Evolutionary conservation across 2,329 filamentous ascomycete genomes (phyloP).

Genomic region (Nigrospora oryzae): DNA sequence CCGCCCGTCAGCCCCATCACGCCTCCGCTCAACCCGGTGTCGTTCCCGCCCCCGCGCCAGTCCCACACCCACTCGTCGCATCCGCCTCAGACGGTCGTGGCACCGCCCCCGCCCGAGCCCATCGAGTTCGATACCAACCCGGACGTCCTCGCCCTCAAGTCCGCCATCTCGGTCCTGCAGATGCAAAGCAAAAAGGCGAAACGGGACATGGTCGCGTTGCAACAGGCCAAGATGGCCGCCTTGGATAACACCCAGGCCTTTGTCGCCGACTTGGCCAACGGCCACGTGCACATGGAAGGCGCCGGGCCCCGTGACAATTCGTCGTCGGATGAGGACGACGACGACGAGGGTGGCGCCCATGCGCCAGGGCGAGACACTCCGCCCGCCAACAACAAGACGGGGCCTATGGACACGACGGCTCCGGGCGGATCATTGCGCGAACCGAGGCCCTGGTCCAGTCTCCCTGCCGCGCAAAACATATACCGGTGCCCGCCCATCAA

Average conservation of each 20-base stretch:
- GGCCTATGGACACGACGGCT: background rate
- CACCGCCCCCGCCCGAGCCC: constrained; percentile 39
- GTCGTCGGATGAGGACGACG: constrained; percentile 5
- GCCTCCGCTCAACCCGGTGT: constrained; percentile 33
- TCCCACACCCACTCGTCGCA: constrained; percentile 16
- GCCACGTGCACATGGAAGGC: constrained; percentile 40
- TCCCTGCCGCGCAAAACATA: constrained; percentile 74
- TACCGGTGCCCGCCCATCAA: constrained; percentile 85
- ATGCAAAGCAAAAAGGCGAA: constrained; percentile 73
- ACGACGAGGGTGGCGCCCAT: background rate
- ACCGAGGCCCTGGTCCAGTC: constrained; percentile 43
- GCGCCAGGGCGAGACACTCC: background rate
- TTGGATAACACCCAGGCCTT: constrained; percentile 65
- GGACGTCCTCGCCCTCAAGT: constrained; percentile 79
- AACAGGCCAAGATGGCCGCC: constrained; percentile 62
- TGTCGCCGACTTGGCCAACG: constrained; percentile 55
- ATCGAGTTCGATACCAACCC: constrained; percentile 60
- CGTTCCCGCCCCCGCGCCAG: constrained; percentile 16
- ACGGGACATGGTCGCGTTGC: constrained; percentile 64
- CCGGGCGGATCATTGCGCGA: background rate
- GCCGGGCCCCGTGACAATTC: background rate
- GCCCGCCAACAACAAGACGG: background rate
- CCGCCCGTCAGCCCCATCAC: constrained; percentile 49
- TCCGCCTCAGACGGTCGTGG: constrained; percentile 5
- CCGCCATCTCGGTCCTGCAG: constrained; percentile 79